phyloP scores from a whole-genome alignment of 768 basidiomycete species.

The Solioccasus polychromus region DNA sequence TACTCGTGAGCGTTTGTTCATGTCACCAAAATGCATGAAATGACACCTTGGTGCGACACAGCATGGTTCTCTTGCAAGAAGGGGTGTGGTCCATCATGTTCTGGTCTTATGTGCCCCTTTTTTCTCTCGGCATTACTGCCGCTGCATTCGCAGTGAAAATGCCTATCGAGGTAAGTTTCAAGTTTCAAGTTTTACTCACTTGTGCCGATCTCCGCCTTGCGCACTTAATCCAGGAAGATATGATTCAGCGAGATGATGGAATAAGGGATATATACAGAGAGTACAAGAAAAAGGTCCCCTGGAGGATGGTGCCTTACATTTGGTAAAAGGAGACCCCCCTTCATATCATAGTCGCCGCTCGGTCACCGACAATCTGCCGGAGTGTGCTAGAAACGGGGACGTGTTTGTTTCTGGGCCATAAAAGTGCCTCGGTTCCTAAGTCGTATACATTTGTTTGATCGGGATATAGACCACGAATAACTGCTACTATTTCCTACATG shows the following conservation, averaged over 20 bases:
- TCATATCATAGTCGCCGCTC: no score
- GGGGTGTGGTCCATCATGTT: slow-evolving; percentile 13
- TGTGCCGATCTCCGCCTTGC: neutral
- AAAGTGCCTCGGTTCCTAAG: no score
- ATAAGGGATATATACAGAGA: slow-evolving; percentile 15
- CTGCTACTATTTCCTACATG: no score
- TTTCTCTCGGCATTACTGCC: slow-evolving; percentile 10
- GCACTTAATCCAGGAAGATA: slow-evolving; percentile 15
- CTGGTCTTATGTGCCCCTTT: slow-evolving; percentile 28
- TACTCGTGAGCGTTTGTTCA: slow-evolving; percentile 16
- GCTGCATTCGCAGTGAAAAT: slow-evolving; percentile 22
- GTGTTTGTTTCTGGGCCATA: no score
- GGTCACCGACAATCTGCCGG: no score
- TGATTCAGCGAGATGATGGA: slow-evolving; percentile 19
- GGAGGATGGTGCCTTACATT: slow-evolving; percentile 23
- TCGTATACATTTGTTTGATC: no score
- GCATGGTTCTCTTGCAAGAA: slow-evolving; percentile 12
- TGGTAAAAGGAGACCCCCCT: no score
- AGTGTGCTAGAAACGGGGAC: no score
- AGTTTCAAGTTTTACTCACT: neutral
- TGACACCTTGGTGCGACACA: neutral
- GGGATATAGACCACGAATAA: no score
- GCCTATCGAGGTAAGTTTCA: slow-evolving; percentile 23
- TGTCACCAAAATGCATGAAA: neutral
- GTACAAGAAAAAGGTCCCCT: slow-evolving; percentile 23